These are phyloP conservation scores for Flueggea neowawraea DNA, from an alignment of 441 rosid genomes.

Conservation along the genomic window DNA sequence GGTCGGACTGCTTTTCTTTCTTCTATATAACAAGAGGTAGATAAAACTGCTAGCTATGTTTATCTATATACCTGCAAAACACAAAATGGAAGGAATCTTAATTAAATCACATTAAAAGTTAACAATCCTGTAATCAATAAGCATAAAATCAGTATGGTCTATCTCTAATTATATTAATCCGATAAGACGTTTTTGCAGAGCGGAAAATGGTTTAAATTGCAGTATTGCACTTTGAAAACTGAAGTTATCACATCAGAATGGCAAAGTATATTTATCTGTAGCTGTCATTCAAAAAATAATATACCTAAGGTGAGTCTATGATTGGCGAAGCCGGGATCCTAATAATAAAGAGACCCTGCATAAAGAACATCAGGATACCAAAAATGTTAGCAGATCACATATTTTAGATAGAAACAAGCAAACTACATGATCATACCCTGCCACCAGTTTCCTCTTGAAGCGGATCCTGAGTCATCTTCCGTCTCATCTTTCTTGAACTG, in stretches of 20 bases:
- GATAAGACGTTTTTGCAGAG: too few species aligned
- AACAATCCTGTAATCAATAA: too few species aligned
- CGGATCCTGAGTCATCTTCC: constrained; percentile 73
- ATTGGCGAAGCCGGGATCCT: constrained; percentile 11
- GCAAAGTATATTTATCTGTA: not conserved
- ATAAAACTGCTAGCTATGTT: constrained; percentile 17
- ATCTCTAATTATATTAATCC: too few species aligned
- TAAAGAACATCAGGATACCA: not conserved
- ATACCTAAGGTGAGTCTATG: constrained; percentile 28
- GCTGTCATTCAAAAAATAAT: not conserved
- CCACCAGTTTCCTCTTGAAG: constrained; percentile 96
- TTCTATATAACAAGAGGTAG: constrained; percentile 13
- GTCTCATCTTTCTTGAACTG: constrained; percentile 62
- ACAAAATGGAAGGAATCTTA: not conserved
- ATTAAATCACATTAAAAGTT: too few species aligned
- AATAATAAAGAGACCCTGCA: constrained; percentile 63
- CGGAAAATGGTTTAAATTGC: too few species aligned
- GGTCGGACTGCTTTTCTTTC: constrained; percentile 12
- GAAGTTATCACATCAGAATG: not conserved
- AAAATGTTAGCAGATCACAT: constrained; percentile 3
- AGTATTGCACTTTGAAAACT: too few species aligned
- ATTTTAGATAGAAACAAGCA: not conserved
- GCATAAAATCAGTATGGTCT: too few species aligned
- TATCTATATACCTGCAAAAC: constrained; percentile 29
- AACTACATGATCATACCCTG: constrained; percentile 46